Conservation (phyloP, 75 land plant genomes). For the Selaginella moellendorffii region DNA sequence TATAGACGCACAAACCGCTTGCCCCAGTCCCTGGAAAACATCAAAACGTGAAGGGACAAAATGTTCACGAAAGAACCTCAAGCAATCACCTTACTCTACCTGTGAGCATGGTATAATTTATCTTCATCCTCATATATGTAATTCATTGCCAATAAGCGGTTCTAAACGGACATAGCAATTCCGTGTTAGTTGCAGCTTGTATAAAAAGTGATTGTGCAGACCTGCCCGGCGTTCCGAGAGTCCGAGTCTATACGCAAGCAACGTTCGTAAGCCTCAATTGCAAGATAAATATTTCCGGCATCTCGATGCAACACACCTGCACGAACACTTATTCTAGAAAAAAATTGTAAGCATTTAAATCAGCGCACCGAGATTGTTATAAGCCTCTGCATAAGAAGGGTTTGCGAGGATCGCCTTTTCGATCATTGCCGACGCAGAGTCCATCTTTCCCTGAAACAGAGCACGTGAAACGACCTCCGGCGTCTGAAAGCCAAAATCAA, state of each 20-base stretch:
- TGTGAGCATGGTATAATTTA: slow-evolving; percentile 78
- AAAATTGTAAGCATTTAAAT: too few species aligned
- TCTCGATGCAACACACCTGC: slow-evolving; percentile 93
- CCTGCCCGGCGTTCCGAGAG: slow-evolving; percentile 99
- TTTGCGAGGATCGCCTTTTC: slow-evolving; percentile 96
- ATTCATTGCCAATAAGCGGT: slow-evolving; percentile 89
- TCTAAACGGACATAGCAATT: slow-evolving; percentile 32
- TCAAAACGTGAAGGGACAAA: neutral
- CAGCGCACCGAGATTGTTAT: slow-evolving; percentile 72
- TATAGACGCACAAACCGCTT: slow-evolving; percentile 61
- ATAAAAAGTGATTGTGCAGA: slow-evolving; percentile 2
- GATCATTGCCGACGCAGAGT: slow-evolving; percentile 94
- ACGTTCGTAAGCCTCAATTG: slow-evolving; percentile 92
- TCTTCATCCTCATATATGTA: slow-evolving; percentile 84
- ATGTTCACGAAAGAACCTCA: neutral
- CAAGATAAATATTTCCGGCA: slow-evolving; percentile 75
- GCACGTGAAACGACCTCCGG: neutral
- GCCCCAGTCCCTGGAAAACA: slow-evolving; percentile 56
- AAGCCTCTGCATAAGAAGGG: slow-evolving; percentile 96
- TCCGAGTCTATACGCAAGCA: slow-evolving; percentile 95
- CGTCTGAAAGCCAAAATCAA: neutral
- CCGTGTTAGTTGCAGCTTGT: neutral
- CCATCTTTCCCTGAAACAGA: slow-evolving; percentile 89
- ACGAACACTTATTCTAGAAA: too few species aligned
- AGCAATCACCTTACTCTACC: slow-evolving; percentile 26